These are phyloP conservation scores for Fusarium paranaense DNA, from an alignment of 2,329 filamentous ascomycete genomes.

Conservation along the genomic window DNA sequence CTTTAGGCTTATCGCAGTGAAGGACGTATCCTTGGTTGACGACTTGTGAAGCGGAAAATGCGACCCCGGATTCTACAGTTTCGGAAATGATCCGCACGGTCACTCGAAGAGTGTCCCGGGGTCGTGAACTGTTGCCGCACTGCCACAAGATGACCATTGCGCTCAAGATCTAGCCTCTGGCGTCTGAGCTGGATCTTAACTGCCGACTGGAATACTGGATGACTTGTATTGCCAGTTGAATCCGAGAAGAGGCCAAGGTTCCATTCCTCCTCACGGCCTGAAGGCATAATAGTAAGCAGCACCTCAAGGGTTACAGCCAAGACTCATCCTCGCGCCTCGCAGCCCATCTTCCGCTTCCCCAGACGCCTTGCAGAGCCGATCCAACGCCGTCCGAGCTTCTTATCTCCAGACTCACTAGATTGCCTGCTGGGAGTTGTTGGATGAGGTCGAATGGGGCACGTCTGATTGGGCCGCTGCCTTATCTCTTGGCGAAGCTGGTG, in stretches of 20 bases:
- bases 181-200: background rate
- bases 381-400: constrained; percentile 25
- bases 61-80: constrained; percentile 4
- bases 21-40: background rate
- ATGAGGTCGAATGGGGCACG: constrained; percentile 26
- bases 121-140: background rate
- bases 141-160: background rate
- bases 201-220: background rate
- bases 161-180: background rate
- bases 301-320: background rate
- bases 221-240: background rate
- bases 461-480: constrained; percentile 45
- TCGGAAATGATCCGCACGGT: background rate
- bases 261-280: background rate
- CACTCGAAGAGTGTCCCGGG: background rate
- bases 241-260: background rate
- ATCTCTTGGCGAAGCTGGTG: constrained; percentile 44
- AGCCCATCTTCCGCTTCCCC: constrained; percentile 34
- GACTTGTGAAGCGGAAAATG: constrained; percentile 3
- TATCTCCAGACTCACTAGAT: constrained; percentile 34
- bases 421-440: constrained; percentile 22
- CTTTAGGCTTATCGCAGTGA: constrained; percentile 22
- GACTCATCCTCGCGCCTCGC: constrained; percentile 5
- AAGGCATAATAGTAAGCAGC: background rate
- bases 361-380: constrained; percentile 29